phyloP scores from a whole-genome alignment of 169 alveolate species.

The Cryptosporidium meleagridis region DNA sequence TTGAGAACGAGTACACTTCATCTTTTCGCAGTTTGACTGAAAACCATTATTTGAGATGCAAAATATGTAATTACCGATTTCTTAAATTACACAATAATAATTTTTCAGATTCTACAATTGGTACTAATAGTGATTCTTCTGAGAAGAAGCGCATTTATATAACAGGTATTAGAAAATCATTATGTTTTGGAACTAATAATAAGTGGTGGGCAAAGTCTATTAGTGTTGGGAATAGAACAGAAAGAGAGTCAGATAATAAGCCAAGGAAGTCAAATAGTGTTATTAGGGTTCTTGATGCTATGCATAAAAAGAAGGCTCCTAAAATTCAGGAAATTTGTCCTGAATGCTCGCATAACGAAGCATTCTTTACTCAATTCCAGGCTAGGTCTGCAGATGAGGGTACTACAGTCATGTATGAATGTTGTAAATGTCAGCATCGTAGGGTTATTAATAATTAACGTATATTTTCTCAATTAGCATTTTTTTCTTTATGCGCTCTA shows the following conservation, averaged over 20 bases:
- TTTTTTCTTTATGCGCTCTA: not conserved
- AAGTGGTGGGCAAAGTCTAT: conserved; percentile 44
- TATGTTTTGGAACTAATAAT: conserved; percentile 1
- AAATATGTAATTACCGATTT: conserved; percentile 5
- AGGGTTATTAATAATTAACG: conserved; percentile 83
- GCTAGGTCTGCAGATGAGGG: conserved; percentile 92
- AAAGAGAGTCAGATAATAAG: not conserved
- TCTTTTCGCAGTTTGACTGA: not conserved
- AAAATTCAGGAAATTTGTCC: conserved; percentile 82
- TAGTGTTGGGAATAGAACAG: not conserved
- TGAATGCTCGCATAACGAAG: conserved; percentile 86
- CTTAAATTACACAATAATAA: not conserved
- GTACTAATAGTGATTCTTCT: not conserved
- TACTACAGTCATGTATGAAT: conserved; percentile 87
- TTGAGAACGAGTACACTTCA: not conserved
- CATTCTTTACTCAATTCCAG: conserved; percentile 85
- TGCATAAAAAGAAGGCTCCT: conserved; percentile 76
- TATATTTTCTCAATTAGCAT: not conserved
- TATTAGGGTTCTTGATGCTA: conserved; percentile 75
- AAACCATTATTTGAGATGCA: conserved; percentile 15
- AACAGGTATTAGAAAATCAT: conserved; percentile 38
- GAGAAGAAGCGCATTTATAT: conserved; percentile 4
- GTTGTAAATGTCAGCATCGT: conserved; percentile 85
- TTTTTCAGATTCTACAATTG: conserved; percentile 17
- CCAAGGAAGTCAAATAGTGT: not conserved